phyloP scores from a whole-genome alignment of 2,329 filamentous ascomycete species.

The Colletotrichum sansevieriae region DNA sequence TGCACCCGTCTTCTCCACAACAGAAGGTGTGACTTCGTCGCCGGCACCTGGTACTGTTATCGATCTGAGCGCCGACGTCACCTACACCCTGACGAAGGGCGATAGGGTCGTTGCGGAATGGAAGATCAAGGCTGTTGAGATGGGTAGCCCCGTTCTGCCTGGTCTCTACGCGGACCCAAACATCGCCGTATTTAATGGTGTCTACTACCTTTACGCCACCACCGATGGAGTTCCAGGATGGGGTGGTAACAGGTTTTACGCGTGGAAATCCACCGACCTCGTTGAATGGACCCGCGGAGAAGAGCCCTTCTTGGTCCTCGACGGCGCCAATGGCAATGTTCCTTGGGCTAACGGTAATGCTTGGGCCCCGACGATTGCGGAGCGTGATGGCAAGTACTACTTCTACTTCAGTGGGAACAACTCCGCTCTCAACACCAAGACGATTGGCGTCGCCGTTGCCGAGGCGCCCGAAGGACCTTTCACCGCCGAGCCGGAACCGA shows the following conservation, averaged over 20 bases:
- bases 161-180: conserved; percentile 62
- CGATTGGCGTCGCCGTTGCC: conserved; percentile 71
- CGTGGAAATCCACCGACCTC: conserved; percentile 60
- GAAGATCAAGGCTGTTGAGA: conserved; percentile 41
- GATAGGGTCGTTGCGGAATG: conserved; percentile 27
- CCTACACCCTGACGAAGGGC: conserved; percentile 41
- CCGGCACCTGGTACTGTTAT: conserved; percentile 42
- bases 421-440: conserved; percentile 66
- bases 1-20: conserved; percentile 43
- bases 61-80: conserved; percentile 40
- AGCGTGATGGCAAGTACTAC: conserved; percentile 72
- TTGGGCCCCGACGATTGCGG: conserved; percentile 75
- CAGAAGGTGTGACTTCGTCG: conserved; percentile 40
- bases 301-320: conserved; percentile 58
- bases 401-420: conserved; percentile 70
- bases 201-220: conserved; percentile 62
- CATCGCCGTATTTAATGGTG: conserved; percentile 57
- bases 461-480: conserved; percentile 72
- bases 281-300: conserved; percentile 56
- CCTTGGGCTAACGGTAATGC: conserved; percentile 76
- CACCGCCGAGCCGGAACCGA: conserved; percentile 63
- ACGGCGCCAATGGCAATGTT: conserved; percentile 64
- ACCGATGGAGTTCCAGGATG: conserved; percentile 60
- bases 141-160: conserved; percentile 52
- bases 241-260: conserved; percentile 61